phyloP scores from a whole-genome alignment of 768 basidiomycete species.

The Leucocoprinus sp. region DNA sequence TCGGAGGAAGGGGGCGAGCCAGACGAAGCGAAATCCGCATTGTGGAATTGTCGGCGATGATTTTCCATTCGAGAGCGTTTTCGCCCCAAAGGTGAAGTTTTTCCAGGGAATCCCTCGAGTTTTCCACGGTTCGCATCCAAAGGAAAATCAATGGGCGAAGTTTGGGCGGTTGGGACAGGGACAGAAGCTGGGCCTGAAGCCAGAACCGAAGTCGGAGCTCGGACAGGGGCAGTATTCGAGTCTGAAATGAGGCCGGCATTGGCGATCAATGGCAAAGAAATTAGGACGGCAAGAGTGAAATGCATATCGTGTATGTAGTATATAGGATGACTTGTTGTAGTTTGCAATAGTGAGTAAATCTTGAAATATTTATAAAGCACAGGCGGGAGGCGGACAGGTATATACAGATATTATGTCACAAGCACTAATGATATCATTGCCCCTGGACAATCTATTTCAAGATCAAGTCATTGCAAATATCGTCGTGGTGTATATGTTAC shows the following conservation, averaged over 20 bases:
- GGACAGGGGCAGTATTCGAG: not conserved
- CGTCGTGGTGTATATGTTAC: not conserved
- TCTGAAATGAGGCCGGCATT: not conserved
- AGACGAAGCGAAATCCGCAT: conserved; percentile 3
- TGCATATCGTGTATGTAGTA: not conserved
- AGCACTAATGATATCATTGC: too few relatives aligned
- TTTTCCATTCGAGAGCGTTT: not conserved
- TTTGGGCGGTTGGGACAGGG: too few relatives aligned
- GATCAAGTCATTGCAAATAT: too few relatives aligned
- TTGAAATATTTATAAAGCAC: not conserved
- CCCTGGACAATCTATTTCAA: too few relatives aligned
- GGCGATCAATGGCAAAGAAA: not conserved
- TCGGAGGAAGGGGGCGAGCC: not conserved
- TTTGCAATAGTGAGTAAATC: not conserved
- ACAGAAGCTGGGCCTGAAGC: too few relatives aligned
- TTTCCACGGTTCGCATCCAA: too few relatives aligned
- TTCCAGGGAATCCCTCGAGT: too few relatives aligned
- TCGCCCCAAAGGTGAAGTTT: not conserved
- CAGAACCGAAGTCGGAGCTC: not conserved
- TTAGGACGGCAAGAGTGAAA: not conserved
- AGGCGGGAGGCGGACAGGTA: too few relatives aligned
- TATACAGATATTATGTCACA: too few relatives aligned
- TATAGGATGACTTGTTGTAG: not conserved
- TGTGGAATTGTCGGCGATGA: conserved; percentile 2
- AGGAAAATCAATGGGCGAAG: too few relatives aligned